phyloP scores from a whole-genome alignment of 192 early-diverging fungal species.

The Coemansia sp. region DNA sequence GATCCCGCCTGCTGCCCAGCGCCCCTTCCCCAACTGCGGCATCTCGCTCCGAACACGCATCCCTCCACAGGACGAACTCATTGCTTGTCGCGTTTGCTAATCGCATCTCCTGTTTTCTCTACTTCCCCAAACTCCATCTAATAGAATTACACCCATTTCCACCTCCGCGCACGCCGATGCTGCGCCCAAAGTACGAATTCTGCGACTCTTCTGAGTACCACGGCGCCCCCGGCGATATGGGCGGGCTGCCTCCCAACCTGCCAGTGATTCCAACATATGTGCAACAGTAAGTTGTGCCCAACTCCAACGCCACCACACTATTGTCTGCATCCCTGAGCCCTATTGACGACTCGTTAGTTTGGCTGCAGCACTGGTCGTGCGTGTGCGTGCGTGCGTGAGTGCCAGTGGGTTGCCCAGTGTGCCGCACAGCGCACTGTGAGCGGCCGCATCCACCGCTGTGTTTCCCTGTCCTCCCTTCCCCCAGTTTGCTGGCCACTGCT shows the following conservation, averaged over 20 bases:
- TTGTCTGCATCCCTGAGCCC: not conserved
- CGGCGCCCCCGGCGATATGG: constrained; percentile 35
- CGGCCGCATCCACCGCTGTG: too few species aligned
- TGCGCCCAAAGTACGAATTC: constrained; percentile 51
- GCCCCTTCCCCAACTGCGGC: not conserved
- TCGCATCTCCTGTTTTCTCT: constrained; percentile 5
- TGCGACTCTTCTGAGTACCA: constrained; percentile 49
- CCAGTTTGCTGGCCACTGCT: not conserved
- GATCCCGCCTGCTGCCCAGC: constrained; percentile 1
- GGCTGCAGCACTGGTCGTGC: not conserved
- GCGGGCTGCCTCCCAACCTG: constrained; percentile 32
- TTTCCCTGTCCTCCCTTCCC: too few species aligned
- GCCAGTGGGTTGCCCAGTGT: not conserved
- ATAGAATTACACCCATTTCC: constrained; percentile 2
- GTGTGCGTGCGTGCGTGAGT: not conserved
- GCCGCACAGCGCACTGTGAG: not conserved
- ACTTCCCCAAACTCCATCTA: not conserved
- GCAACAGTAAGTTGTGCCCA: constrained; percentile 39
- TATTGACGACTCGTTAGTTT: not conserved
- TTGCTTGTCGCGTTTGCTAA: constrained; percentile 3
- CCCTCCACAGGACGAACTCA: not conserved
- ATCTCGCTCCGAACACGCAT: not conserved
- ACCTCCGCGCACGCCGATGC: constrained; percentile 18
- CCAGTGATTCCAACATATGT: constrained; percentile 48
- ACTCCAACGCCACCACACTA: constrained; percentile 11